These are phyloP conservation scores for Cyclotella atomus DNA, from an alignment of 108 stramenopile genomes.

Conservation along the genomic window DNA sequence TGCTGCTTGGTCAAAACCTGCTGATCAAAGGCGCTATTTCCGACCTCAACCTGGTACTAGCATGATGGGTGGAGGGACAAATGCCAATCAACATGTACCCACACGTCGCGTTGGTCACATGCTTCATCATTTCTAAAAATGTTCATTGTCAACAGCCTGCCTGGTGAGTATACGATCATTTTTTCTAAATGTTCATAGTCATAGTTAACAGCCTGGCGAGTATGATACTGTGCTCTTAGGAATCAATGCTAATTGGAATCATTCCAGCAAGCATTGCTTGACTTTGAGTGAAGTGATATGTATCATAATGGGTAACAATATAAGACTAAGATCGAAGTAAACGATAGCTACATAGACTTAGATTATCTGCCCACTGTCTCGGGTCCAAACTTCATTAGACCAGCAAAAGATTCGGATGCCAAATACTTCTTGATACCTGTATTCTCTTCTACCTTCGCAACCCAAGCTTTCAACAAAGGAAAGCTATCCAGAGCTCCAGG, in stretches of 20 bases:
- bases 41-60: slow-evolving; percentile 15
- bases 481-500: slow-evolving; percentile 14
- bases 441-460: slow-evolving; percentile 21
- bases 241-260: neutral
- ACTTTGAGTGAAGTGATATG: too few relatives aligned
- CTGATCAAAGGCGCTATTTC: slow-evolving; percentile 20
- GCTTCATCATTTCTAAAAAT: neutral
- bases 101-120: neutral
- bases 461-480: slow-evolving; percentile 28
- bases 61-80: slow-evolving; percentile 11
- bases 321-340: too few relatives aligned
- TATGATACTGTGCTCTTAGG: neutral
- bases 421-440: slow-evolving; percentile 29
- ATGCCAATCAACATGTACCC: slow-evolving; percentile 1
- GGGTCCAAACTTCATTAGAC: slow-evolving; percentile 28
- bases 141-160: neutral
- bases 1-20: slow-evolving; percentile 37
- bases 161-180: neutral
- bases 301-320: too few relatives aligned
- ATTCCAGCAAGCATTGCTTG: neutral
- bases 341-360: neutral
- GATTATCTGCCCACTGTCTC: slow-evolving; percentile 24
- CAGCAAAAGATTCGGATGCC: slow-evolving; percentile 23
- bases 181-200: too few relatives aligned
- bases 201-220: too few relatives aligned